Conservation (phyloP, 176 grass and related monocot genomes). For the Cenchrus americanus region DNA sequence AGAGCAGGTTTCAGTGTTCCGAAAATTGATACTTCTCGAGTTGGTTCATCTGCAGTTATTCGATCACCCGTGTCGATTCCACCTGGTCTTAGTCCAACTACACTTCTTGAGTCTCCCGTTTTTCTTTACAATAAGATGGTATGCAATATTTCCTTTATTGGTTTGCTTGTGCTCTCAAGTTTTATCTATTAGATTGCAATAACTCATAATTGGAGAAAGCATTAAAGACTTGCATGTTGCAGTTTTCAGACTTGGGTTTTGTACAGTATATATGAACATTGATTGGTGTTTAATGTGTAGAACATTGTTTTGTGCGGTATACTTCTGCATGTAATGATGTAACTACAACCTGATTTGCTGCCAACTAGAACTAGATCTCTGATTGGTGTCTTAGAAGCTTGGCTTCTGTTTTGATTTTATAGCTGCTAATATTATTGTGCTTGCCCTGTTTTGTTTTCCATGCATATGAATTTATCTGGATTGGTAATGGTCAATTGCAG, state of each 20-base stretch:
- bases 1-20: conserved; percentile 81
- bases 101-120: conserved; percentile 86
- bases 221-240: conserved; percentile 19
- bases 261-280: conserved; percentile 24
- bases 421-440: conserved; percentile 3
- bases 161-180: conserved; percentile 20
- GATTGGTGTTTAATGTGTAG: conserved; percentile 17
- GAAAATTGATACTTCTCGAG: conserved; percentile 70
- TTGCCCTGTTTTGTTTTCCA: conserved; percentile 28
- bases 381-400: conserved; percentile 27
- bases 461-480: background rate
- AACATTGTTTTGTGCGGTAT: conserved; percentile 33
- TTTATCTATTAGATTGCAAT: conserved; percentile 21
- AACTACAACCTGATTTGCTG: conserved; percentile 2
- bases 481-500: conserved; percentile 56
- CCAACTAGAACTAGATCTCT: conserved; percentile 30
- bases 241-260: conserved; percentile 6
- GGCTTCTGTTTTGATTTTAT: conserved; percentile 2
- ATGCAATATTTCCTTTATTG: conserved; percentile 42
- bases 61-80: conserved; percentile 87
- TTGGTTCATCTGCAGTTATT: conserved; percentile 61
- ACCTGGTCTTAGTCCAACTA: conserved; percentile 89
- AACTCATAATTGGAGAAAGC: conserved; percentile 10
- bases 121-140: conserved; percentile 86
- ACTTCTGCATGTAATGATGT: conserved; percentile 13